Base-by-base conservation (phyloP, 192 early-diverging fungal species). In the Coemansia sp. region DNA sequence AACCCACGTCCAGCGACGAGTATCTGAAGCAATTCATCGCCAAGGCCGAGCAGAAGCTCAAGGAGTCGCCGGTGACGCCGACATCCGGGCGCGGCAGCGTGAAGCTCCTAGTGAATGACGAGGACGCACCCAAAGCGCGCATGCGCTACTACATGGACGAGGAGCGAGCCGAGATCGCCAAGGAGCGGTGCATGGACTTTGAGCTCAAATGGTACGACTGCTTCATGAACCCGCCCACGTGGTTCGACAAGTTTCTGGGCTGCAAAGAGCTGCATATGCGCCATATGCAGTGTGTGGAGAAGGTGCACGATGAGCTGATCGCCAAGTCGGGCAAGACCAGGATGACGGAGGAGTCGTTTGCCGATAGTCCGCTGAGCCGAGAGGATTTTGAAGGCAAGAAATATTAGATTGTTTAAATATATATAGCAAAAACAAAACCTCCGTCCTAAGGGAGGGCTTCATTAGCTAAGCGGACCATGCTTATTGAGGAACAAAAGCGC, bases 181-280 rank as follows among this genome's bases (percentile, higher is more conserved):
- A 52, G 21, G 60, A 67, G 44, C 61, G 60, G 14, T 75, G 71
- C 52, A 60, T 55, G 11, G 71, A 74, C 29, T 60, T 51, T 38
- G 71, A 74, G 21, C 58, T 67, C 41, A 48, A 31, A 8, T 74
- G 64, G 59, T 56, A 46, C 38, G 65, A 62, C 12, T 74, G 71
- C 44, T 38, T 55, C 14, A 29, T 46, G 1, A 47, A 62, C 8
- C 71, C 71, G 44, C 48, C 48, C 2, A 32, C 48, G 20, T 25
- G 31, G 48, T 50, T 50, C 21, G 31, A 30, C 48, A 21, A 50
- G 32, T 22, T 32, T 12, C 7, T 50, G 17, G 21, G 31, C 20
- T 50, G 48, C 48, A 35, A 30, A 19, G 19, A 35, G 21, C 20
- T 50, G 20, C 31, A 30, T 21, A 12, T 22, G 17, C 8, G 4